Conservation (phyloP, 73 alveolate species). For the Symbiodinium pilosum region DNA sequence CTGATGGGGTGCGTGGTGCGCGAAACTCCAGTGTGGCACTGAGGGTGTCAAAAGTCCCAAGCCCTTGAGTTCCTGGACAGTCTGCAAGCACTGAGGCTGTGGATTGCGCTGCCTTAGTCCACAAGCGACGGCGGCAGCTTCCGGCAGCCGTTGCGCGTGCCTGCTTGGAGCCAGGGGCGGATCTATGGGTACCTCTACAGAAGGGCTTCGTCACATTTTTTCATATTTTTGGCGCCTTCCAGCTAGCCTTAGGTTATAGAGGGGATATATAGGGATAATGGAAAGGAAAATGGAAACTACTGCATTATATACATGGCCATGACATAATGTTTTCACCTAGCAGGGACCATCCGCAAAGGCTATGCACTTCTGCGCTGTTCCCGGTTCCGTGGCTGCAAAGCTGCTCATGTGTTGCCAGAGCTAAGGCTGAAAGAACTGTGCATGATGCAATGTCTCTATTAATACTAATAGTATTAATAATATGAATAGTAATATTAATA, state of each 20-base stretch:
- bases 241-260: no score
- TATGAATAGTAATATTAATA: no score
- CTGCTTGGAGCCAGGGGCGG: conserved; percentile 81
- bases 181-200: conserved; percentile 60
- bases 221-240: no score
- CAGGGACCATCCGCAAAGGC: conserved; percentile 18
- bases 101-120: conserved; percentile 78
- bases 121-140: conserved; percentile 81
- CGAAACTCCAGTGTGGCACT: background rate
- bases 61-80: background rate
- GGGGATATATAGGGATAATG: no score
- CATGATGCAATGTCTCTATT: background rate
- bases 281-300: background rate
- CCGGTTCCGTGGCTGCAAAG: conserved; percentile 7
- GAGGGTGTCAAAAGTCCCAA: background rate
- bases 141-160: conserved; percentile 83
- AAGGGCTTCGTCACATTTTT: no score
- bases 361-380: conserved; percentile 66
- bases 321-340: background rate
- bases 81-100: background rate
- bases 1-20: conserved; percentile 17
- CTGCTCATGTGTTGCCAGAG: no score
- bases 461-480: background rate
- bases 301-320: background rate
- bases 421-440: no score